Conservation (phyloP, 108 stramenopile species). For the Fistulifera solaris region DNA sequence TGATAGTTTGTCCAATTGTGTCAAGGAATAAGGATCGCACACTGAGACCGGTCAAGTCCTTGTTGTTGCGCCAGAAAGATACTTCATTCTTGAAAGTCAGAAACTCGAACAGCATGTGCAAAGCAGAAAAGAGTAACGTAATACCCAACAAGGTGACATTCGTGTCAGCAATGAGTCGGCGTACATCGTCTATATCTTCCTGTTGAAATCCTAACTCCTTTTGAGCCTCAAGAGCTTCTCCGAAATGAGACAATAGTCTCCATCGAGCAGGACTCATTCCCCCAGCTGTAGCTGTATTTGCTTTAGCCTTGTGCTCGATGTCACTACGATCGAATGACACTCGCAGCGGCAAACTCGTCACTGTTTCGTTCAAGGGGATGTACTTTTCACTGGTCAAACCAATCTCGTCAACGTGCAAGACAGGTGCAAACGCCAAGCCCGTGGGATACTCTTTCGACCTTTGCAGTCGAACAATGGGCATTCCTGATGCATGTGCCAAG, state of each 20-base stretch:
- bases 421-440: conserved; percentile 68
- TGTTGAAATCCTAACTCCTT: conserved; percentile 86
- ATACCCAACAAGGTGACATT: conserved; percentile 82
- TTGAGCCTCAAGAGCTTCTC: conserved; percentile 67
- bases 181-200: conserved; percentile 85
- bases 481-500: conserved; percentile 44
- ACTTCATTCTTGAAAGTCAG: conserved; percentile 91
- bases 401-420: conserved; percentile 87
- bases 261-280: conserved; percentile 78
- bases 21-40: conserved; percentile 81
- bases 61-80: conserved; percentile 87
- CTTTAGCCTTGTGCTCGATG: conserved; percentile 22
- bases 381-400: conserved; percentile 91
- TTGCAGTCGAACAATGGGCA: conserved; percentile 39
- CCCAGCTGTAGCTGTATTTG: conserved; percentile 37
- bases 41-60: conserved; percentile 76
- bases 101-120: conserved; percentile 92
- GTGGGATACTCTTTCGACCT: conserved; percentile 29
- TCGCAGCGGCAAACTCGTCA: conserved; percentile 71
- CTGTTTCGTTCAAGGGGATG: conserved; percentile 84
- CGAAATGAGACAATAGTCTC: conserved; percentile 69
- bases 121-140: conserved; percentile 82
- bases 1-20: conserved; percentile 81
- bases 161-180: conserved; percentile 38
- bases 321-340: conserved; percentile 75